A percentile compares a stretch with the other conserved stretches of the same genome.
phyloP scores from a whole-genome alignment of 345 rosid genomes.

The Salix purpurea region DNA sequence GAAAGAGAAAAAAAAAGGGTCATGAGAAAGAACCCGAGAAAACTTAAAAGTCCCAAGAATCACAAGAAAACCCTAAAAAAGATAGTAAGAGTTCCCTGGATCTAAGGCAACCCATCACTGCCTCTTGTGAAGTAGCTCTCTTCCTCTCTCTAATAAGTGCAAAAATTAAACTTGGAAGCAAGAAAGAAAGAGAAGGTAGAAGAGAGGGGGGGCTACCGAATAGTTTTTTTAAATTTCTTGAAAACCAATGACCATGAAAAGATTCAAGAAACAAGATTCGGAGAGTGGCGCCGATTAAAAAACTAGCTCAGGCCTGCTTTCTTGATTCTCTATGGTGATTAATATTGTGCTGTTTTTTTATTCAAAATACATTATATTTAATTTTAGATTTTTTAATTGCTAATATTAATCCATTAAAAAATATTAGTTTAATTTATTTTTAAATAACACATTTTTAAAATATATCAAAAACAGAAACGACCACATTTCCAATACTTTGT shows the following conservation, averaged over 20 bases:
- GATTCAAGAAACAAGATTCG: constrained; percentile 15
- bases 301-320: constrained; percentile 17
- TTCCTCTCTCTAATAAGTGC: constrained; percentile 24
- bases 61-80: constrained; percentile 50
- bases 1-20: constrained; percentile 20
- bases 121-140: constrained; percentile 34
- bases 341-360: too few species aligned
- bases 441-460: too few species aligned
- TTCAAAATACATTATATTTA: too few species aligned
- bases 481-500: too few species aligned
- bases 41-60: constrained; percentile 37
- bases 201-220: background rate
- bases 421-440: too few species aligned
- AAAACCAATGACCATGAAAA: background rate
- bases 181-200: background rate
- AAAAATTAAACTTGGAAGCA: constrained; percentile 9
- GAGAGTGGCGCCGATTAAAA: constrained; percentile 14
- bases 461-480: too few species aligned
- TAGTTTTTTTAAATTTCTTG: too few species aligned
- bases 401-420: too few species aligned
- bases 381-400: too few species aligned
- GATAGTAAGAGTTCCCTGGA: constrained; percentile 47
- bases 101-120: constrained; percentile 54
- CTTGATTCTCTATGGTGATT: background rate
- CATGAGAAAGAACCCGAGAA: constrained; percentile 50